phyloP scores from a whole-genome alignment of 2,329 filamentous ascomycete species.

The Ophiobolus disseminans region DNA sequence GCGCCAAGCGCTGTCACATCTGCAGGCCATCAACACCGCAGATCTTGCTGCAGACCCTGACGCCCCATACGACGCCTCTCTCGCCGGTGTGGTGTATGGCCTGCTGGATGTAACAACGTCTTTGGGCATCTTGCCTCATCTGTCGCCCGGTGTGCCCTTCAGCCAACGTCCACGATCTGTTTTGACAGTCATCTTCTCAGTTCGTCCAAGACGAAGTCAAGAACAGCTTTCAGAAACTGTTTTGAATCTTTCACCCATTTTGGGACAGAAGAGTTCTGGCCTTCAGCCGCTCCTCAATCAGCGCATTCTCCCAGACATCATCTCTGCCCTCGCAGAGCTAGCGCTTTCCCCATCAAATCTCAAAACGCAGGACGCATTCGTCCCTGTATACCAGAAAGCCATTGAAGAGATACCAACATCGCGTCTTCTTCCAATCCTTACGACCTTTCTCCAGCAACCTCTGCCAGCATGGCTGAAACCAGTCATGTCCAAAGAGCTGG shows the following conservation, averaged over 20 bases:
- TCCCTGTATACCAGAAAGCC: conserved; percentile 23
- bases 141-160: conserved; percentile 44
- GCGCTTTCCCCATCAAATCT: conserved; percentile 36
- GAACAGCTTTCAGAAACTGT: conserved; percentile 21
- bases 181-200: conserved; percentile 24
- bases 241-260: conserved; percentile 29
- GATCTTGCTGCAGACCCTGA: conserved; percentile 39
- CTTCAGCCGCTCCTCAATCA: conserved; percentile 48
- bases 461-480: conserved; percentile 67
- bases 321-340: conserved; percentile 45
- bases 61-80: conserved; percentile 48
- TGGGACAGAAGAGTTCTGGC: conserved; percentile 37
- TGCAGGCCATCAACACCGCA: conserved; percentile 44
- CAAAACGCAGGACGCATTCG: conserved; percentile 17
- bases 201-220: conserved; percentile 15
- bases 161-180: conserved; percentile 45
- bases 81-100: conserved; percentile 48
- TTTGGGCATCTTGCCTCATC: conserved; percentile 44
- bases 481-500: conserved; percentile 64
- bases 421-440: conserved; percentile 67
- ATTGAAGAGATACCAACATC: conserved; percentile 55
- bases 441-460: conserved; percentile 68
- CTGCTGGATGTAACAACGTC: conserved; percentile 46
- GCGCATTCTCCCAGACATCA: conserved; percentile 43
- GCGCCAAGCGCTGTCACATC: conserved; percentile 35